A percentile compares a stretch with the other conserved stretches of the same genome.
phyloP scores from a whole-genome alignment of 164 flowering plant genomes.

The Stephania yunnanensis region DNA sequence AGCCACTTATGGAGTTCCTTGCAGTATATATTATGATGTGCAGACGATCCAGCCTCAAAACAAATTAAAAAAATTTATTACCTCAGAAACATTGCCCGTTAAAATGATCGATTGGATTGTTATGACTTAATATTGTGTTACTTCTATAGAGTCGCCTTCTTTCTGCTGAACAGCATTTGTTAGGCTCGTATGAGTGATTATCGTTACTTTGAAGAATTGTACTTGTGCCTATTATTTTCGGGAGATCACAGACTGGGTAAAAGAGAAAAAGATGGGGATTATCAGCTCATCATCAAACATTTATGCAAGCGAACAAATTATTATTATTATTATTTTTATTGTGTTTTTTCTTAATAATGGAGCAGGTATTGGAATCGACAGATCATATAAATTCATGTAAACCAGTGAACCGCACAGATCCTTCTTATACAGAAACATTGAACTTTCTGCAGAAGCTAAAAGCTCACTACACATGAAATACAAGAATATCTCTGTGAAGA shows the following conservation, averaged over 20 bases:
- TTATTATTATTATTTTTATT: neutral
- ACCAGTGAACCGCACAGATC: constrained; percentile 76
- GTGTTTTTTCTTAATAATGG: neutral
- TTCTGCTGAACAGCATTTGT: neutral
- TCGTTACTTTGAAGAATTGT: neutral
- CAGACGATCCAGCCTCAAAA: neutral
- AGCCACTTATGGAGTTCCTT: neutral
- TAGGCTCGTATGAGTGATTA: neutral
- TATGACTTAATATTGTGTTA: neutral
- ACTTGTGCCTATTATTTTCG: neutral
- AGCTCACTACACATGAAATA: constrained; percentile 21
- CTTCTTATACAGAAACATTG: constrained; percentile 72
- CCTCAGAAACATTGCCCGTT: neutral
- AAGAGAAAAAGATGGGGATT: neutral
- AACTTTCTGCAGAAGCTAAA: constrained; percentile 62
- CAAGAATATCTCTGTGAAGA: neutral
- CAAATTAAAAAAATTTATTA: neutral
- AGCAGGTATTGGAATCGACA: constrained; percentile 84
- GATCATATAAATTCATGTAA: constrained; percentile 99
- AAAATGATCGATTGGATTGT: neutral
- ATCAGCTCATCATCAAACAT: neutral
- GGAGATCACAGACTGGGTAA: neutral
- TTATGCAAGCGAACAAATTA: neutral
- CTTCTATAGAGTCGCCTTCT: neutral
- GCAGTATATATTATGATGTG: neutral